Evolutionary conservation across 345 rosid species (phyloP).

Genomic region (rapeseed (Brassica napus)): DNA sequence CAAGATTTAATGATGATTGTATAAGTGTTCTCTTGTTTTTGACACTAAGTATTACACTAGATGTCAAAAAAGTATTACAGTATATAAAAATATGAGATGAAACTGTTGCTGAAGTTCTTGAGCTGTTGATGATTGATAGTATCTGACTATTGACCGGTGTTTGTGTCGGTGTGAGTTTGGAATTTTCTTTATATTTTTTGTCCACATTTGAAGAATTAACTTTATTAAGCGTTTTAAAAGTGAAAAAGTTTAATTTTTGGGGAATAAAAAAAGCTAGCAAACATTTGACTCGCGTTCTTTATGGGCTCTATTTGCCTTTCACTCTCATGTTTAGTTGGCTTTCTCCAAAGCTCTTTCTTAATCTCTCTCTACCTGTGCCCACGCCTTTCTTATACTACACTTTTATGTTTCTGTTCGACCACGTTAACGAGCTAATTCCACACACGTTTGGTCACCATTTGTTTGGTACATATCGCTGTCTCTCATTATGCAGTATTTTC

Average conservation of each 20-base stretch:
- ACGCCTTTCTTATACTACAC: slow-evolving; percentile 19
- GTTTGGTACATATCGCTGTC: not conserved
- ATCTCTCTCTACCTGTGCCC: slow-evolving; percentile 3
- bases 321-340: slow-evolving; percentile 15
- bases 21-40: not conserved
- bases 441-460: not conserved
- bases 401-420: not conserved
- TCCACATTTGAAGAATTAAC: not conserved
- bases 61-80: not conserved
- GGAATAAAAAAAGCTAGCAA: not conserved
- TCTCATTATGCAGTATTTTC: not conserved
- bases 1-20: not conserved
- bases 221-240: not conserved
- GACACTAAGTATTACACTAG: not conserved
- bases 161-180: slow-evolving; percentile 31
- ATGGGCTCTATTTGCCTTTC: slow-evolving; percentile 17
- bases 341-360: not conserved
- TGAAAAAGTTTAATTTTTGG: not conserved
- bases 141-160: slow-evolving; percentile 24
- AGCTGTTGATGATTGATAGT: slow-evolving; percentile 1
- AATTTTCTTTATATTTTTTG: slow-evolving; percentile 12
- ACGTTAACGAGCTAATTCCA: not conserved
- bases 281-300: slow-evolving; percentile 34
- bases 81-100: slow-evolving; percentile 6
- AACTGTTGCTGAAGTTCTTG: slow-evolving; percentile 29